Evolutionary conservation across 495 filamentous ascomycete species (phyloP).

Genomic region (Talaromyces liani): DNA sequence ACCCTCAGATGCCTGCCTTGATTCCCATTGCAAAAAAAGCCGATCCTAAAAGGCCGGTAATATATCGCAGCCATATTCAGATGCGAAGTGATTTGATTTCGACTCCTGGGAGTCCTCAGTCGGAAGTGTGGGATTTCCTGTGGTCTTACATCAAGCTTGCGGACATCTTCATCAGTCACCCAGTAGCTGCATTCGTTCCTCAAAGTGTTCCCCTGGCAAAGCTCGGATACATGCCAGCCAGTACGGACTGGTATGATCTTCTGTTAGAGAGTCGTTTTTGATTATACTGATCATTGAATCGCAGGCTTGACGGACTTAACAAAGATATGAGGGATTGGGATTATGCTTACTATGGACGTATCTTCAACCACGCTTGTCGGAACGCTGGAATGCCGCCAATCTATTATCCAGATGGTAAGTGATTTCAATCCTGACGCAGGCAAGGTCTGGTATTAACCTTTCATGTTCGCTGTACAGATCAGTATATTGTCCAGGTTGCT

Average conservation of each 20-base stretch:
- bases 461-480: neutral
- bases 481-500: neutral
- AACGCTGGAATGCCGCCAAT: neutral
- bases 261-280: neutral
- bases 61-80: neutral
- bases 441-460: neutral
- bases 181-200: slow-evolving; percentile 71
- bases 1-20: slow-evolving; percentile 83
- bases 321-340: neutral
- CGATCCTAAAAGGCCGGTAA: neutral
- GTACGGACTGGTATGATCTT: neutral
- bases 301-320: neutral
- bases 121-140: slow-evolving; percentile 68
- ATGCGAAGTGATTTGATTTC: neutral
- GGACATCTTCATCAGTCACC: slow-evolving; percentile 81
- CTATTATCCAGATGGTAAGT: neutral
- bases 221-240: neutral
- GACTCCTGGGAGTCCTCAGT: slow-evolving; percentile 9
- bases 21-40: slow-evolving; percentile 27
- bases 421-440: neutral
- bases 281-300: neutral
- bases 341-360: neutral
- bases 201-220: slow-evolving; percentile 44
- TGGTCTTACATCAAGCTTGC: slow-evolving; percentile 63
- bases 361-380: neutral